A percentile compares a stretch with the other conserved stretches of the same genome.
These are phyloP conservation scores for Tuber indicum DNA, from an alignment of 495 filamentous ascomycete species.

Conservation along the genomic window DNA sequence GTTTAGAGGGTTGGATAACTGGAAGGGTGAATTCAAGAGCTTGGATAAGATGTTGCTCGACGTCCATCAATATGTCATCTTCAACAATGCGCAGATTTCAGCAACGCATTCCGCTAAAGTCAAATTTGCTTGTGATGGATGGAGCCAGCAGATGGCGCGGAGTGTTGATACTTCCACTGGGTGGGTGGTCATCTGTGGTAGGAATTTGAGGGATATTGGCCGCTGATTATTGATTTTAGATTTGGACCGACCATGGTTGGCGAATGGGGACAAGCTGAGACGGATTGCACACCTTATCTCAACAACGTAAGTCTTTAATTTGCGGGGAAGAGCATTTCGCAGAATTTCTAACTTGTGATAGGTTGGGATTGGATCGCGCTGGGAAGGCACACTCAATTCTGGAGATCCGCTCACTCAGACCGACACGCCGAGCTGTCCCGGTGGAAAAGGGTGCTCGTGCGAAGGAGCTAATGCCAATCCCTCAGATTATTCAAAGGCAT, in stretches of 20 bases:
- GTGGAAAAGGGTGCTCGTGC: constrained; percentile 61
- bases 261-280: constrained; percentile 97
- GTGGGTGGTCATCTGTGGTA: constrained; percentile 41
- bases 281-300: constrained; percentile 80
- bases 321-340: not conserved
- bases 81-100: constrained; percentile 68
- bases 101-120: constrained; percentile 69
- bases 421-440: constrained; percentile 64
- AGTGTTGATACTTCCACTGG: constrained; percentile 67
- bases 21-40: constrained; percentile 61
- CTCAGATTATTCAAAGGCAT: constrained; percentile 58
- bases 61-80: constrained; percentile 90
- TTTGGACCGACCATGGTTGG: constrained; percentile 96
- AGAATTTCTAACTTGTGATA: constrained; percentile 8
- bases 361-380: constrained; percentile 74
- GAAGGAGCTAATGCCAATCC: constrained; percentile 66
- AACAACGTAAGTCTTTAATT: constrained; percentile 58
- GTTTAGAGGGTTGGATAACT: constrained; percentile 71
- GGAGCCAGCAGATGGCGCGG: constrained; percentile 67
- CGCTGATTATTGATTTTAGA: constrained; percentile 39
- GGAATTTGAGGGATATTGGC: not conserved
- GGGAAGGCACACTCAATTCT: constrained; percentile 71
- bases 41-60: constrained; percentile 65
- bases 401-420: constrained; percentile 52
- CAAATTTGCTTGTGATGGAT: constrained; percentile 75